These are phyloP conservation scores for Umbelopsis ramanniana DNA, from an alignment of 192 early-diverging fungal genomes.

Conservation along the genomic window DNA sequence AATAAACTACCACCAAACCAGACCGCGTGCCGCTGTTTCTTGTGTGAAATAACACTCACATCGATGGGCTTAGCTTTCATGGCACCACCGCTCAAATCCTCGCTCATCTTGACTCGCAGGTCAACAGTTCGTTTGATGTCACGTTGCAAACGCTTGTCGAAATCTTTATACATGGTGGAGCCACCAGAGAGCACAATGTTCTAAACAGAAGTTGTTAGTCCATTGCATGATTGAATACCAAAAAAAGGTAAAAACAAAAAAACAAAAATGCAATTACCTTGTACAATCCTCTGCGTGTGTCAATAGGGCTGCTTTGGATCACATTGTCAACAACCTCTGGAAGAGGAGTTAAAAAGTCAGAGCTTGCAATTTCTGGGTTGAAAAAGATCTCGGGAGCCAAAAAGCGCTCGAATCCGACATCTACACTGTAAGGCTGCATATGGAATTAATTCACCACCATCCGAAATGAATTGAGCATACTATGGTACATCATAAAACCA, in stretches of 20 bases:
- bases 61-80: constrained; percentile 80
- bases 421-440: constrained; percentile 83
- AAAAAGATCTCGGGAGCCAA: constrained; percentile 99
- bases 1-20: constrained; percentile 98
- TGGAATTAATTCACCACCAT: neutral
- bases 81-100: constrained; percentile 72
- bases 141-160: constrained; percentile 91
- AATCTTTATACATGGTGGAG: constrained; percentile 99
- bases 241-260: neutral
- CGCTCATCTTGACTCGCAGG: constrained; percentile 71
- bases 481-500: neutral
- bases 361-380: constrained; percentile 97
- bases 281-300: constrained; percentile 95
- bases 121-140: constrained; percentile 92
- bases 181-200: constrained; percentile 99
- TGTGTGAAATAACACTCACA: constrained; percentile 97
- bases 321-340: constrained; percentile 96
- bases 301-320: constrained; percentile 96
- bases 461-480: neutral
- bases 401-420: constrained; percentile 98
- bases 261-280: constrained; percentile 65
- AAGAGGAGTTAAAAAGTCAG: constrained; percentile 94
- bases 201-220: constrained; percentile 44
- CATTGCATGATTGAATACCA: neutral
- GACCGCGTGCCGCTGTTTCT: constrained; percentile 98